Percentiles rank a stretch among this genome's conserved stretches.
Conservation (phyloP, 148 eudicot genomes). For the Camellia granthamiana region DNA sequence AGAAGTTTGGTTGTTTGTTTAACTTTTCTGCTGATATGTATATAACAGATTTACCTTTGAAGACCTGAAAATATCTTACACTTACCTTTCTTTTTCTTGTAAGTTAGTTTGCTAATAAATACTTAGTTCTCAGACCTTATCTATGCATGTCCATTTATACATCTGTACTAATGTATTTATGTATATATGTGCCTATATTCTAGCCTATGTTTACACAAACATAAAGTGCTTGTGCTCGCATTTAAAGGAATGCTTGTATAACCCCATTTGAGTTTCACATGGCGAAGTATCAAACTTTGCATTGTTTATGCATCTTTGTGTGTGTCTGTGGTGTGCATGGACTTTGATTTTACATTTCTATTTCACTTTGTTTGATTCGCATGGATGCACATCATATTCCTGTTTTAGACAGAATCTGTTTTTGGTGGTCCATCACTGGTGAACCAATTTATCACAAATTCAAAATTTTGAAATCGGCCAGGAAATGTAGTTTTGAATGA, state of each 20-base stretch:
- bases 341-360: neutral
- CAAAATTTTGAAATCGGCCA: neutral
- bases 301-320: neutral
- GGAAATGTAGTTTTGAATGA: neutral
- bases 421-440: neutral
- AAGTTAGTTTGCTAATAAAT: neutral
- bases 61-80: neutral
- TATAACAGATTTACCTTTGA: neutral
- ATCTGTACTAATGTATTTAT: neutral
- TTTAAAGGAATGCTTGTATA: neutral
- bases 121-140: neutral
- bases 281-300: neutral
- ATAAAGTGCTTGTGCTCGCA: neutral
- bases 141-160: neutral
- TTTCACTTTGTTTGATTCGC: neutral
- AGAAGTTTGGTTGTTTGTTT: neutral
- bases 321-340: neutral
- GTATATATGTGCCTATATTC: neutral
- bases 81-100: neutral
- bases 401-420: neutral
- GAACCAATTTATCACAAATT: neutral
- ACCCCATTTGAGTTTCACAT: neutral
- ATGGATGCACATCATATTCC: neutral
- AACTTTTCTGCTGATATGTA: neutral
- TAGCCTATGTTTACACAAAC: neutral